phyloP scores from a whole-genome alignment of 768 basidiomycete genomes.

The Amanita exitialis region DNA sequence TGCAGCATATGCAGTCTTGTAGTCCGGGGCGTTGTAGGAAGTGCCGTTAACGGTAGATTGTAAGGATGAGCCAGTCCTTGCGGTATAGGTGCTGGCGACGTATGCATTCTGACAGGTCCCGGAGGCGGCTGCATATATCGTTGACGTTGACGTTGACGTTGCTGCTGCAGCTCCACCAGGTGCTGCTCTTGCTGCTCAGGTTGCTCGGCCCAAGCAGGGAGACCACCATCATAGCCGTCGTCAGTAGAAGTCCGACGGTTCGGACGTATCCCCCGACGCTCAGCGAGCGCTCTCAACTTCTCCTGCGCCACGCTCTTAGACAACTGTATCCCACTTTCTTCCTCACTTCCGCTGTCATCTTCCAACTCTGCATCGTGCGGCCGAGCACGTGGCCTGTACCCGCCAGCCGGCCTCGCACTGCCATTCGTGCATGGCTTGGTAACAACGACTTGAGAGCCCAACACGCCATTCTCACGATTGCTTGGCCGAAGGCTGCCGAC shows the following conservation, averaged over 20 bases:
- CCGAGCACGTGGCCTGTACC: constrained; percentile 55
- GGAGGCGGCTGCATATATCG: constrained; percentile 7
- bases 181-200: not conserved
- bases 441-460: not conserved
- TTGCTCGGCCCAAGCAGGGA: constrained; percentile 1
- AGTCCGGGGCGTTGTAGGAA: constrained; percentile 77
- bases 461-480: constrained; percentile 1
- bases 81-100: constrained; percentile 40
- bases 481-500: constrained; percentile 7
- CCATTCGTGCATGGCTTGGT: not conserved
- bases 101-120: constrained; percentile 8
- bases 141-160: constrained; percentile 7
- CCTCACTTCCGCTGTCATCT: constrained; percentile 49
- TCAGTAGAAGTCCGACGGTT: constrained; percentile 10
- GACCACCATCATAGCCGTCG: not conserved
- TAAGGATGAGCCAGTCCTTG: constrained; percentile 46
- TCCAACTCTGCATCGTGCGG: constrained; percentile 62
- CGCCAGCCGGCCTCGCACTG: constrained; percentile 15
- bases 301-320: constrained; percentile 64
- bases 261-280: constrained; percentile 28
- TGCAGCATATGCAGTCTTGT: constrained; percentile 78
- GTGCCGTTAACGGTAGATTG: constrained; percentile 54
- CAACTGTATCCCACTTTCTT: constrained; percentile 35
- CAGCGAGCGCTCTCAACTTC: constrained; percentile 47
- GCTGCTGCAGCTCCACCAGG: not conserved